Percentiles rank a stretch among this genome's conserved stretches.
Evolutionary conservation across 2,329 filamentous ascomycete genomes (phyloP).

Genomic region (Fusarium equiseti): DNA sequence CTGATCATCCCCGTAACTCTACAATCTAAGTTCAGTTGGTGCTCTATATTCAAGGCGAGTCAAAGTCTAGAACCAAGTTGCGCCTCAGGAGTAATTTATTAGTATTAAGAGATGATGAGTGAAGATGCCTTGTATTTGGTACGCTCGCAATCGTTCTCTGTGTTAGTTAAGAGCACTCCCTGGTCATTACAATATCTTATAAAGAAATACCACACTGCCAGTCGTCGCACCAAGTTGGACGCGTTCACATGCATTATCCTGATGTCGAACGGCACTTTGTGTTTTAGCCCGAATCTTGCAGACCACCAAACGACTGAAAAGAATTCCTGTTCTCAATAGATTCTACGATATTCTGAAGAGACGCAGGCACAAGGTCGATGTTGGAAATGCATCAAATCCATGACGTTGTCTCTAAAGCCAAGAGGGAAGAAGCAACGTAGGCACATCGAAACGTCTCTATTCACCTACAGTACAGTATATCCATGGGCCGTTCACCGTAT

Average conservation of each 20-base stretch:
- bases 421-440: constrained; percentile 26
- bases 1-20: not conserved
- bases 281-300: not conserved
- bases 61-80: not conserved
- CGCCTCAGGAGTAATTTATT: not conserved
- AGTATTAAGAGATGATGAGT: not conserved
- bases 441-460: constrained; percentile 17
- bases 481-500: not conserved
- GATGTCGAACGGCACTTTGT: constrained; percentile 5
- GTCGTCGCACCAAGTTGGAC: not conserved
- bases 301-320: not conserved
- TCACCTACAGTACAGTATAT: constrained; percentile 23
- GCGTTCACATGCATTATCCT: not conserved
- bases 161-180: not conserved
- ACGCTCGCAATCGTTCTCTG: not conserved
- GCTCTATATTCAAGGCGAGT: not conserved
- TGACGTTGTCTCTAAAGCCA: constrained; percentile 23
- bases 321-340: not conserved
- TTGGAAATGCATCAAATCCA: constrained; percentile 26
- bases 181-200: not conserved
- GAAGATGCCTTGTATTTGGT: not conserved
- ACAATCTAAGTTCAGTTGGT: not conserved
- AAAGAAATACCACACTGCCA: not conserved
- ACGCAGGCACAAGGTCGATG: constrained; percentile 35
- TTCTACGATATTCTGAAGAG: constrained; percentile 22